Percentiles rank a stretch among this genome's conserved stretches.
Conservation (phyloP, 2,329 filamentous ascomycete species). For the Paraconiothyrium brasiliense region DNA sequence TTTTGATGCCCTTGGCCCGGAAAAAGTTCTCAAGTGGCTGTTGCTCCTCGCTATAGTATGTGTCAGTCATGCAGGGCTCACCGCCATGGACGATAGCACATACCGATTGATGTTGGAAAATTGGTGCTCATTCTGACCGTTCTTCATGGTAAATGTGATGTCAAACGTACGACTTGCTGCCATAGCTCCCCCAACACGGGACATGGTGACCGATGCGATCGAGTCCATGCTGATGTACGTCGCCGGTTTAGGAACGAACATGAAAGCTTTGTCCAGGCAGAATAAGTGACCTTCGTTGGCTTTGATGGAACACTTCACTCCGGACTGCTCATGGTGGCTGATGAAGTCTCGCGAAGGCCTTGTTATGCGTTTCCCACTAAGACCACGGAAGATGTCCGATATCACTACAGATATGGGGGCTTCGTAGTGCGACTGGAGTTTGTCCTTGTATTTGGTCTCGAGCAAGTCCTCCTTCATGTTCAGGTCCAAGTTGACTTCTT, state of each 20-base stretch:
- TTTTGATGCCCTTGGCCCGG: conserved; percentile 91
- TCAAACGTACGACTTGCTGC: conserved; percentile 96
- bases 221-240: conserved; percentile 98
- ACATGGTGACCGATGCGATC: conserved; percentile 90
- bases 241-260: conserved; percentile 98
- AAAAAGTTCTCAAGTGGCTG: conserved; percentile 97
- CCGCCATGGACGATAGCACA: conserved; percentile 25
- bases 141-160: conserved; percentile 92
- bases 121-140: conserved; percentile 85
- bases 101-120: conserved; percentile 98
- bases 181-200: conserved; percentile 90
- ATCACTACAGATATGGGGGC: conserved; percentile 88
- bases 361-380: conserved; percentile 94
- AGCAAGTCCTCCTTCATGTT: conserved; percentile 94
- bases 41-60: conserved; percentile 76
- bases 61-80: conserved; percentile 31
- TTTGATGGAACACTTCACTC: conserved; percentile 99
- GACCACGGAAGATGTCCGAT: conserved; percentile 91
- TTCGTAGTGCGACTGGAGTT: conserved; percentile 88
- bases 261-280: conserved; percentile 97
- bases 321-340: conserved; percentile 90
- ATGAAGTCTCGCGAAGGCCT: conserved; percentile 93
- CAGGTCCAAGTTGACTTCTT: conserved; percentile 94
- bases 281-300: conserved; percentile 97
- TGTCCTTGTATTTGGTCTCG: conserved; percentile 87